phyloP scores from a whole-genome alignment of 2,329 filamentous ascomycete genomes.

The Fusarium irregulare region DNA sequence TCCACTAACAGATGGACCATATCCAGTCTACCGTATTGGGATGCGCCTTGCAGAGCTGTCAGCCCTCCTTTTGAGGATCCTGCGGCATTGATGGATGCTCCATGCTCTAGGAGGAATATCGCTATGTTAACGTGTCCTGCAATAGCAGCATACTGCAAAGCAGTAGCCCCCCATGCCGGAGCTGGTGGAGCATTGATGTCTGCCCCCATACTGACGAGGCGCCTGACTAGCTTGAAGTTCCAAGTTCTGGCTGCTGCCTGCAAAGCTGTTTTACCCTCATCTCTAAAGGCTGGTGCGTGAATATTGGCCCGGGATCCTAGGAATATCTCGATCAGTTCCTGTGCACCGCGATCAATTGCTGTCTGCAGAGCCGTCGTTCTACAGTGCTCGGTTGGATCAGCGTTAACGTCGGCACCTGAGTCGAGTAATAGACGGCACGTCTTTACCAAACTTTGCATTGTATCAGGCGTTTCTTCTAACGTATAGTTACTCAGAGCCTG shows the following conservation, averaged over 20 bases:
- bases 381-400: not conserved
- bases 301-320: constrained; percentile 48
- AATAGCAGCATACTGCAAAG: not conserved
- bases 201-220: rapidly evolving
- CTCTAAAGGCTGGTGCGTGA: constrained; percentile 27
- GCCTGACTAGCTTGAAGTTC: constrained; percentile 33
- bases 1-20: constrained; percentile 16
- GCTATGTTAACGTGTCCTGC: not conserved
- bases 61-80: no score
- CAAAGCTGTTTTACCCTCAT: constrained; percentile 11
- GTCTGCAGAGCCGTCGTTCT: not conserved
- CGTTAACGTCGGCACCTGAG: not conserved
- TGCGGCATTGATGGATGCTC: not conserved
- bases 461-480: no score
- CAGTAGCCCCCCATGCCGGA: rapidly evolving
- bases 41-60: not conserved
- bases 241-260: constrained; percentile 33
- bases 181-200: not conserved
- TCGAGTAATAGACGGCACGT: not conserved
- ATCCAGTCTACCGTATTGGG: constrained; percentile 13
- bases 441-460: no score
- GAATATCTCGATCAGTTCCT: constrained; percentile 43
- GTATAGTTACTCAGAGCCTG: no score
- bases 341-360: not conserved
- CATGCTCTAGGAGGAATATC: not conserved